phyloP scores from a whole-genome alignment of 139 green algal genomes.

The Chlorella sp. region DNA sequence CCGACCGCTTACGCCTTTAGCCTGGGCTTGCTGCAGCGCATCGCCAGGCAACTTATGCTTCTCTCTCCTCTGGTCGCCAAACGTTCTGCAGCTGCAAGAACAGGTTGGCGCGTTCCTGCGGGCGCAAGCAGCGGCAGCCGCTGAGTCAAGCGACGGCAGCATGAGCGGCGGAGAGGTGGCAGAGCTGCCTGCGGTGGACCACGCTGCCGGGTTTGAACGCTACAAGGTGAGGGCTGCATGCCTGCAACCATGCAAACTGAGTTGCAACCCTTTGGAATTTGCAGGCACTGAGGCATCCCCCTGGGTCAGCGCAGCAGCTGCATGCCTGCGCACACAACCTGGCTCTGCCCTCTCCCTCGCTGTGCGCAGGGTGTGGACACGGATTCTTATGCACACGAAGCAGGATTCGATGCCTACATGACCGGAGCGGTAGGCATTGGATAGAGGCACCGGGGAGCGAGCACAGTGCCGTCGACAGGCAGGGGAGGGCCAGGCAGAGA shows the following conservation, averaged over 20 bases:
- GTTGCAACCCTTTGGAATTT: background rate
- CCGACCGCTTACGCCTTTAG: no score
- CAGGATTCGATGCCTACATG: constrained; percentile 85
- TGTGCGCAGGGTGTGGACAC: constrained; percentile 20
- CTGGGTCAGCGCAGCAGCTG: no score
- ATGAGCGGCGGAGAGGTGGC: background rate
- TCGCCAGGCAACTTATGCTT: background rate
- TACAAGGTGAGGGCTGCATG: constrained; percentile 37
- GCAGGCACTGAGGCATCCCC: background rate
- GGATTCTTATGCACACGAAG: constrained; percentile 66
- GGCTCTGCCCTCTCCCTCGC: background rate
- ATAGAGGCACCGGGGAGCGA: no score
- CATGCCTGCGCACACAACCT: background rate
- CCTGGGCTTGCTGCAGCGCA: no score
- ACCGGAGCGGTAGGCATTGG: constrained; percentile 51
- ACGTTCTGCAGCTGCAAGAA: constrained; percentile 5
- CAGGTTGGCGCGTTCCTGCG: background rate
- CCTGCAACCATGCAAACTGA: no score
- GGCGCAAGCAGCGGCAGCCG: background rate
- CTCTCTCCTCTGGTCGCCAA: background rate
- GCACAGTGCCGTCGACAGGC: no score
- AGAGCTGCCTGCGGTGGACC: constrained; percentile 30
- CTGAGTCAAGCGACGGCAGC: background rate
- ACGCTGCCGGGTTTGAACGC: constrained; percentile 42
- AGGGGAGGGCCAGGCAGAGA: no score